A percentile compares a stretch with the other conserved stretches of the same genome.
phyloP scores from a whole-genome alignment of 2,329 filamentous ascomycete genomes.

The Aspergillus carbonarius region DNA sequence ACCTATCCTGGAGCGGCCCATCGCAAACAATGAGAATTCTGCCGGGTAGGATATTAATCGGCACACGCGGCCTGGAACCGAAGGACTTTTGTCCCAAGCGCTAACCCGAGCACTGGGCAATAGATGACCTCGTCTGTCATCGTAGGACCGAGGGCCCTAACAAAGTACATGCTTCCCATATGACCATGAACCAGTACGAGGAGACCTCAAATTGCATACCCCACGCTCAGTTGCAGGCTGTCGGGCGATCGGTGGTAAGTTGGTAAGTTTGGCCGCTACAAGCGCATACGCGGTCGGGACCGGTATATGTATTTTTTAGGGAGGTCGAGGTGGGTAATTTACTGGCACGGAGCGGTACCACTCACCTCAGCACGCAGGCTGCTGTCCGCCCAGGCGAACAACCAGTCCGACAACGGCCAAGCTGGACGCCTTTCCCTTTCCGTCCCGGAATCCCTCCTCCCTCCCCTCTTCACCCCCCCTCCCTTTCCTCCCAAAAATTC shows the following conservation, averaged over 20 bases:
- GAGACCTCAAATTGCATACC: constrained; percentile 15
- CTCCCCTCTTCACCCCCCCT: constrained; percentile 10
- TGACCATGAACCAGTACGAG: background rate
- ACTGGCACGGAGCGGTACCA: constrained; percentile 25
- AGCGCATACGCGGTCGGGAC: constrained; percentile 10
- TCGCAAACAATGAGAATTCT: background rate
- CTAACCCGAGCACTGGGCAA: constrained; percentile 14
- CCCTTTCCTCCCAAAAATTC: constrained; percentile 9
- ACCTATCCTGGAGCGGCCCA: background rate
- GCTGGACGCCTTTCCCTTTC: constrained; percentile 19
- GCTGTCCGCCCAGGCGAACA: constrained; percentile 17
- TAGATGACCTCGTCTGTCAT: constrained; percentile 6
- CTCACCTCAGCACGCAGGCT: background rate
- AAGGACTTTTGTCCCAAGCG: constrained; percentile 11
- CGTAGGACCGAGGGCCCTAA: constrained; percentile 3
- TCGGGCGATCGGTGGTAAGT: constrained; percentile 17
- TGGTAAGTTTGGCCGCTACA: constrained; percentile 10
- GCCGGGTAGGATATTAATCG: background rate
- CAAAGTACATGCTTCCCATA: constrained; percentile 7
- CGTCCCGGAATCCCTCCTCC: constrained; percentile 19
- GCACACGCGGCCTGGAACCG: constrained; percentile 8
- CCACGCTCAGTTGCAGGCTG: constrained; percentile 17
- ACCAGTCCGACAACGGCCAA: constrained; percentile 34
- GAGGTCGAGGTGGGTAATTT: constrained; percentile 15
- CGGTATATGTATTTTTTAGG: constrained; percentile 21